Base-by-base conservation (phyloP, 1,284 basidiomycete genomes). In the Trichosporon asahii region DNA sequence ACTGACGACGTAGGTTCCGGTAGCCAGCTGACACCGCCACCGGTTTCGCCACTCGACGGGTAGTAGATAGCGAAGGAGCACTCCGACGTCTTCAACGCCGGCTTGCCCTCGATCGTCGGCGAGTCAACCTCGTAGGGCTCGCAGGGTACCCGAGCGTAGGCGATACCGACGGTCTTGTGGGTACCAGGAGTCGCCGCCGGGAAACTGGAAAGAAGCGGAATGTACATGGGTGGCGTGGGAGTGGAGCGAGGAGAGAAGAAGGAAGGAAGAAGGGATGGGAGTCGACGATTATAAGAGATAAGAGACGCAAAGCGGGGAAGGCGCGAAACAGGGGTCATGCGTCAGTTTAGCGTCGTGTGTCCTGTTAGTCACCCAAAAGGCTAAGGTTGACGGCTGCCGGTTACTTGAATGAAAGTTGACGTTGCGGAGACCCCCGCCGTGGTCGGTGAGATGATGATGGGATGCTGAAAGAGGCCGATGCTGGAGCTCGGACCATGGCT, bases 61-160 rank as follows among this genome's bases (percentile, higher is more conserved):
- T 82, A 82, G 64, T 77, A 82, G 6, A 82, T 68, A 0, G 76
- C 72, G 71, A 78, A 82, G 9, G 75, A 74, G 14, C 78, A 73
- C 68, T 76, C 67, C 18, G 70, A 46, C 3, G 79, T 53, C 9
- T 75, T 70, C 11, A 81, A 68, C 0, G 75, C 78, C 6, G 79
- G 76, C 31, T 69, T n/a, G 14, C 68, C 72, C 2, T 74, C 75
- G 1, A 55, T 35, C 0, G 29, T 66, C 12, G 76, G 76, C 3
- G 70, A 70, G 18, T 72, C 68, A 37, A 66, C 67, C 0, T 65
- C 27, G 68, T 73, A 76, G 2, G 74, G 72, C 9, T 55, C 31
- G 3, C 72, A 64, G 4, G 76, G 75, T 11, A 73, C 67, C n/a
- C 71, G 71, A 21, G 79, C 66, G 65, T 70, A 71, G 3, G 75